A percentile compares a stretch with the other conserved stretches of the same genome.
phyloP scores from a whole-genome alignment of 2,329 filamentous ascomycete genomes.

The Penicillium crustosum region DNA sequence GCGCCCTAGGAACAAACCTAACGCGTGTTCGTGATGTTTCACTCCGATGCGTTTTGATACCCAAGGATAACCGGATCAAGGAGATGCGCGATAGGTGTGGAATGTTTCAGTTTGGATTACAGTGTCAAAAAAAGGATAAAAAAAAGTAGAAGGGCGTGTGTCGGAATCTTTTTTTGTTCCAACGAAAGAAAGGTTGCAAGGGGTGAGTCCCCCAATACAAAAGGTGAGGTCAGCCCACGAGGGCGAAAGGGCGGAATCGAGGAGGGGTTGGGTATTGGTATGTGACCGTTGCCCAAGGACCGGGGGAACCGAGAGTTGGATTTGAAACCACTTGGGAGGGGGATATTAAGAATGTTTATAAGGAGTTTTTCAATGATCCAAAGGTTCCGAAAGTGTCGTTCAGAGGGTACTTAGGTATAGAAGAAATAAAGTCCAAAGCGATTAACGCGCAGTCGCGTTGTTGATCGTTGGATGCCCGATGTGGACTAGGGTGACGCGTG shows the following conservation, averaged over 20 bases:
- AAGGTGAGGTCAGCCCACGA: slow-evolving; percentile 20
- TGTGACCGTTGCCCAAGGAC: not conserved
- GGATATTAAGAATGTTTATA: not conserved
- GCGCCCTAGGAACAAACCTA: slow-evolving; percentile 1
- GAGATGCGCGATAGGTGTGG: slow-evolving; percentile 2
- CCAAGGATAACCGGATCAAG: not conserved
- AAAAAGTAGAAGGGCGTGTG: not conserved
- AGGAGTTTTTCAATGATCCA: not conserved
- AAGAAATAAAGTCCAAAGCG: slow-evolving; percentile 1
- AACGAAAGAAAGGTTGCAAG: slow-evolving; percentile 13
- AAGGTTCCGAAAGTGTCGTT: not conserved
- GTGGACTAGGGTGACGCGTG: slow-evolving; percentile 14
- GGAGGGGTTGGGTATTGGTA: slow-evolving; percentile 8
- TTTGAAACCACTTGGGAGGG: not conserved
- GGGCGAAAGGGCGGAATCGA: slow-evolving; percentile 15
- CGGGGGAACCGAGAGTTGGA: not conserved
- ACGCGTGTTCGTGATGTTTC: not conserved
- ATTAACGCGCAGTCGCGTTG: slow-evolving; percentile 17
- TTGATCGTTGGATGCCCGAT: slow-evolving; percentile 11
- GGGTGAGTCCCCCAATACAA: slow-evolving; percentile 22
- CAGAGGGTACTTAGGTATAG: not conserved
- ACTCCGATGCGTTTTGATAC: not conserved
- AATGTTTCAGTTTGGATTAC: slow-evolving; percentile 13
- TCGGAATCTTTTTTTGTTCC: not conserved
- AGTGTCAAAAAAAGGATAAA: not conserved